Evolutionary conservation across 306 rosid genomes (phyloP).

Genomic region (Sindora glabra): DNA sequence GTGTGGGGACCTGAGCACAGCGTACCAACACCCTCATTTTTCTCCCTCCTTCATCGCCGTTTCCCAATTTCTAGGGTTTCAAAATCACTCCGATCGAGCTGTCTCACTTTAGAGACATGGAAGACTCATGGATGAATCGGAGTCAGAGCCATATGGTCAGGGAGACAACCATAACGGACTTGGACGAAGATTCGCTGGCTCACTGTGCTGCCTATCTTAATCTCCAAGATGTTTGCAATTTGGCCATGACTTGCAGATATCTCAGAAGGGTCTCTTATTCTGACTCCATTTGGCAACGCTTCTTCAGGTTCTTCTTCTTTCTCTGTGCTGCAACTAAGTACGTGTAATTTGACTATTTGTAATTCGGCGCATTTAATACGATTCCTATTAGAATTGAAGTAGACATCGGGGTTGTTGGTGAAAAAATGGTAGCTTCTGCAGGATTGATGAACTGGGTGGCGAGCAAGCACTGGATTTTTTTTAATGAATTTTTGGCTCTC

Average conservation of each 20-base stretch:
- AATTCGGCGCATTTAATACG: no score
- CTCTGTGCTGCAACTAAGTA: no score
- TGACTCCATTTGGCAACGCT: constrained; percentile 59
- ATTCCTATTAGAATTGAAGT: no score
- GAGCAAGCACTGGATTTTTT: no score
- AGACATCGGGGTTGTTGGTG: no score
- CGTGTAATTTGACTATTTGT: no score
- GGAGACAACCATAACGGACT: constrained; percentile 34
- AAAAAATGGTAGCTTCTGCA: no score
- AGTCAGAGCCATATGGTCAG: background rate
- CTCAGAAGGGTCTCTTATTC: constrained; percentile 60
- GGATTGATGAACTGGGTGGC: no score
- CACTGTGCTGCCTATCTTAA: constrained; percentile 43
- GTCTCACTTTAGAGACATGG: constrained; percentile 12
- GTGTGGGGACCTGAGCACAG: no score
- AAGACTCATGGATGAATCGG: background rate
- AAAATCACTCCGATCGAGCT: background rate
- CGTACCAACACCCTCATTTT: no score
- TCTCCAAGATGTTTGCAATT: constrained; percentile 53
- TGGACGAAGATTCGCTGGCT: constrained; percentile 51
- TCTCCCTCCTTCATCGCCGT: background rate
- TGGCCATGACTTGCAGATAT: constrained; percentile 58
- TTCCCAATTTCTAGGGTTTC: background rate
- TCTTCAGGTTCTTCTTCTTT: constrained; percentile 40
- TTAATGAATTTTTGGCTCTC: no score